Conservation (phyloP, 2,329 filamentous ascomycete species). For the Epichloe gansuensis region DNA sequence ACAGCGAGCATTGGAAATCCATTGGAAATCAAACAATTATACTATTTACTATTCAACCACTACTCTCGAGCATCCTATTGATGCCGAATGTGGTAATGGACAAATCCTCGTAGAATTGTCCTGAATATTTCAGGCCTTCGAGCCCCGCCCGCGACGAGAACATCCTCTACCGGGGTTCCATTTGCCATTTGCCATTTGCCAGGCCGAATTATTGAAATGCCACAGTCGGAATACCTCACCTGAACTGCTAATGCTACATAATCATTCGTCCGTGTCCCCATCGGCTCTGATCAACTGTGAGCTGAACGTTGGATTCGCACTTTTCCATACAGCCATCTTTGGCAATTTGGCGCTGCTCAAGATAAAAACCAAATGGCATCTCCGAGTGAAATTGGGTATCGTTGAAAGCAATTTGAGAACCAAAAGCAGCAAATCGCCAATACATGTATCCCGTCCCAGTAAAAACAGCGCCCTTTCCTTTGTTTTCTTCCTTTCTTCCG, state of each 20-base stretch:
- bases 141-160: neutral
- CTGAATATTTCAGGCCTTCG: neutral
- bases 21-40: too few species aligned
- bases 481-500: neutral
- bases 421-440: neutral
- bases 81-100: neutral
- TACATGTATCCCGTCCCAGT: neutral
- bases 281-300: neutral
- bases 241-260: neutral
- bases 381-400: neutral
- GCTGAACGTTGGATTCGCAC: neutral
- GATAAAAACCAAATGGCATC: neutral
- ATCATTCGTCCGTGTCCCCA: neutral
- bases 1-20: too few species aligned
- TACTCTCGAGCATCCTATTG: neutral
- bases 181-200: neutral
- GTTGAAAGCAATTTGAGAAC: neutral
- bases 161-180: neutral
- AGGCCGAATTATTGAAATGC: neutral
- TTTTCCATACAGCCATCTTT: neutral
- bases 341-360: neutral
- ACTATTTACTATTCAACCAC: neutral
- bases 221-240: neutral
- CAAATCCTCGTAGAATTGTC: neutral
- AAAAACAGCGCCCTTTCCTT: neutral